Evolutionary conservation across 768 basidiomycete species (phyloP).

Genomic region (Cubamyces lactineus): DNA sequence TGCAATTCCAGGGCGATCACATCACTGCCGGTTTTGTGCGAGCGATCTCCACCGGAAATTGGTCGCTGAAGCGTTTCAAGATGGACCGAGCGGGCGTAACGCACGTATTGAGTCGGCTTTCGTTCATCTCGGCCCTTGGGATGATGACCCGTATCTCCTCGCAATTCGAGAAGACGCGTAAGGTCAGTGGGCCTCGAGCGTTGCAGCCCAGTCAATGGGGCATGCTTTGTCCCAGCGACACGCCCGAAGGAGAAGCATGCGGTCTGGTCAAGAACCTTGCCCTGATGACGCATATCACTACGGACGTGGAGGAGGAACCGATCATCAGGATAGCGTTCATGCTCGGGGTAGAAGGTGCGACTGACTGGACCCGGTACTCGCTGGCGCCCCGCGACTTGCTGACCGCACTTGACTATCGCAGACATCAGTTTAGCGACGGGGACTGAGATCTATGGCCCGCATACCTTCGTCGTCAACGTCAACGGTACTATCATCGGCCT

Average conservation of each 20-base stretch:
- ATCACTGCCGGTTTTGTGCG: slow-evolving; percentile 95
- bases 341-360: slow-evolving; percentile 94
- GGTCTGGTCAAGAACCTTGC: slow-evolving; percentile 98
- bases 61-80: slow-evolving; percentile 98
- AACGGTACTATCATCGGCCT: slow-evolving; percentile 96
- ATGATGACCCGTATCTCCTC: slow-evolving; percentile 99
- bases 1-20: slow-evolving; percentile 96
- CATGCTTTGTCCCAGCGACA: slow-evolving; percentile 96
- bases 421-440: slow-evolving; percentile 93
- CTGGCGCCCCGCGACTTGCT: slow-evolving; percentile 6
- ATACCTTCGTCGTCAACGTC: slow-evolving; percentile 94
- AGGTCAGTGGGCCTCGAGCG: slow-evolving; percentile 96
- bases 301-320: slow-evolving; percentile 96
- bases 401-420: slow-evolving; percentile 34
- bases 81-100: slow-evolving; percentile 99
- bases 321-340: slow-evolving; percentile 88
- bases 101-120: slow-evolving; percentile 92
- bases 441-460: slow-evolving; percentile 92
- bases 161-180: slow-evolving; percentile 99
- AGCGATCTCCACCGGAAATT: slow-evolving; percentile 98
- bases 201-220: slow-evolving; percentile 99
- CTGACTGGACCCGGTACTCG: background rate
- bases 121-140: slow-evolving; percentile 95
- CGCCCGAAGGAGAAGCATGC: slow-evolving; percentile 99
- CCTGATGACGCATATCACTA: slow-evolving; percentile 99